Base-by-base conservation (phyloP, 306 rosid genomes). In the Malus asiatica region DNA sequence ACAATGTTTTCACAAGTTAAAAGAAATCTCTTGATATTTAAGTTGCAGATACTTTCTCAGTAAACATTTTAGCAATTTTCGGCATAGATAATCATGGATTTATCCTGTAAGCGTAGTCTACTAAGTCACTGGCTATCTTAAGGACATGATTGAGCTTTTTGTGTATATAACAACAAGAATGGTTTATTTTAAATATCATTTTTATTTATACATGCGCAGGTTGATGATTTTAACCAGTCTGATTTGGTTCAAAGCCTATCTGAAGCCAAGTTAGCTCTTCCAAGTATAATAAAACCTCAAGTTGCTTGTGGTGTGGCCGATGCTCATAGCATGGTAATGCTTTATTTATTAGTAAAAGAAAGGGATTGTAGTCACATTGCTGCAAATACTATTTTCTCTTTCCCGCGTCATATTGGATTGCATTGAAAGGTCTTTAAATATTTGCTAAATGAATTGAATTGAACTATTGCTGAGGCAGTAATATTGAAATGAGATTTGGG, bases 301-400 rank as follows among this genome's bases (percentile, higher is more conserved):
- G 93, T 90, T 88, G 96, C 98, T 74, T 92, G 98, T 78, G 97
- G 98, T 62, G 90, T 90, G 57, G 81, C 92, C 64, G 85, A 87
- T 78, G 93, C 97, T 57, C 98, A 95, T 78, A 89, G 81, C 77
- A 95, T 92, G 98, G 90, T 87, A 87, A 65, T 77, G 71, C 32
- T 13, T 80, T 68, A 69, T 64, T 48, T 45, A 38, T 53, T 55
- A 40, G 57, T 60, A 73, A 73, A 30, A 59, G 12, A 59, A 59
- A 60, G 40, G 76, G 57, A 46, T 60, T 23, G 5, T 40, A 42
- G 55, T 59, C 57, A 59, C 65, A 4, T 10, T 2, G 27, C 25
- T 73, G 58, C 57, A 73, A 29, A 70, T 25, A 25, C 44, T 71
- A 20, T 11, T 38, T 71, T 71, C 22, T 6, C 27, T 8, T 35